Conservation (phyloP, 2,329 filamentous ascomycete species). For the Aspergillus hiratsukae region DNA sequence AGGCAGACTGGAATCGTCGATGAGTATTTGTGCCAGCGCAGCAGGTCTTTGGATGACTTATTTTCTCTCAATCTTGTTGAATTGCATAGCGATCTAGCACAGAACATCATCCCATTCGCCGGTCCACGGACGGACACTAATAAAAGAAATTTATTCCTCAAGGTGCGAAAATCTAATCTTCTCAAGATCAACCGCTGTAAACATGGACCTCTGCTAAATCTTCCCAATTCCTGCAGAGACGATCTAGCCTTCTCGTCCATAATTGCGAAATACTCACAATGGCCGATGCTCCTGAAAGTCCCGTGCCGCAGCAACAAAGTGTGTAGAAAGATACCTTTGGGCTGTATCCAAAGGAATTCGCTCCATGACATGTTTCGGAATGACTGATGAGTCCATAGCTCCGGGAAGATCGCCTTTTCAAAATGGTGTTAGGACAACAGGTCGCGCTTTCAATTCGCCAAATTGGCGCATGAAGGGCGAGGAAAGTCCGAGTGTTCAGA, state of each 20-base stretch:
- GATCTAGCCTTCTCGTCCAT: neutral
- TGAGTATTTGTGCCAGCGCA: neutral
- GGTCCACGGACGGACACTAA: neutral
- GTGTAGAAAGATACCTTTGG: constrained; percentile 19
- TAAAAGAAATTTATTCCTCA: neutral
- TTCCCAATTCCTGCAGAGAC: neutral
- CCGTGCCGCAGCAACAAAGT: constrained; percentile 30
- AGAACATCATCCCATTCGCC: neutral
- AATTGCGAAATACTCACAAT: constrained; percentile 16
- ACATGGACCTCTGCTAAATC: neutral
- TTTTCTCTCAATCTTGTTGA: neutral
- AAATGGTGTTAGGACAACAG: constrained; percentile 32
- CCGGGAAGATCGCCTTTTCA: constrained; percentile 27
- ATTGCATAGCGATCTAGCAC: neutral
- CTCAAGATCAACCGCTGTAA: neutral
- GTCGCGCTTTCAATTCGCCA: constrained; percentile 35
- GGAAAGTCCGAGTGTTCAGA: constrained; percentile 28
- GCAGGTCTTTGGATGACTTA: neutral
- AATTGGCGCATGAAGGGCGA: constrained; percentile 42
- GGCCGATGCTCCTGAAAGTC: constrained; percentile 27
- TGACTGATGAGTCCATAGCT: constrained; percentile 23
- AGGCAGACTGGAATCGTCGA: neutral
- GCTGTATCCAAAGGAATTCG: constrained; percentile 10
- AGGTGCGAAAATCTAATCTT: neutral
- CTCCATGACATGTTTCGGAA: constrained; percentile 1